Evolutionary conservation across 768 basidiomycete species (phyloP).

Genomic region (Zangia roseola): DNA sequence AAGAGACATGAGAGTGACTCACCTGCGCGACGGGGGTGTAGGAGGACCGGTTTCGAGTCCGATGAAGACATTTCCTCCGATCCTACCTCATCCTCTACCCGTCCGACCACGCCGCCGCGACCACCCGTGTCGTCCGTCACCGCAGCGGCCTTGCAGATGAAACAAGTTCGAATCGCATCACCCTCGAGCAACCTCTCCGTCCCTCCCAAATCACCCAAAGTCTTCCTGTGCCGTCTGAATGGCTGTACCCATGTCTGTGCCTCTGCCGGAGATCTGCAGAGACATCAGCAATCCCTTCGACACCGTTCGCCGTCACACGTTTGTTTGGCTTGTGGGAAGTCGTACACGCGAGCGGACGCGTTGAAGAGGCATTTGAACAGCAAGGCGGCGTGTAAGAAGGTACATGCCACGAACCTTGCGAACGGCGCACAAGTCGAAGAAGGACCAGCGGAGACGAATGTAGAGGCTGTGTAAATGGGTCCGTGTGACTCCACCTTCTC

Average conservation of each 20-base stretch:
- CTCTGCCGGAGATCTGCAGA: constrained; percentile 27
- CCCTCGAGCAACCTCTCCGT: background rate
- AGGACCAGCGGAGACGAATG: constrained; percentile 16
- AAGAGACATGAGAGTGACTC: constrained; percentile 12
- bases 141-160: constrained; percentile 10
- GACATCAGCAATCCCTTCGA: constrained; percentile 31
- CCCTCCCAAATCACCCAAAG: constrained; percentile 11
- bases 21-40: constrained; percentile 3
- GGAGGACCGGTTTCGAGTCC: background rate
- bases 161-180: constrained; percentile 15
- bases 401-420: constrained; percentile 17
- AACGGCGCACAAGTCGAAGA: constrained; percentile 4
- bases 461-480: constrained; percentile 13
- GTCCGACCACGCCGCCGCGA: background rate
- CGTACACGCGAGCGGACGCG: constrained; percentile 31
- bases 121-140: constrained; percentile 5
- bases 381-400: constrained; percentile 27
- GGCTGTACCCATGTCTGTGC: constrained; percentile 29
- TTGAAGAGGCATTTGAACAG: constrained; percentile 33
- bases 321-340: constrained; percentile 27
- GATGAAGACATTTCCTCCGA: background rate
- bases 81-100: background rate
- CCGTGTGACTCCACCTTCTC: background rate
- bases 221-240: constrained; percentile 23
- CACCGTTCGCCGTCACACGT: constrained; percentile 21